These are phyloP conservation scores for Ilyonectria robusta DNA, from an alignment of 2,329 filamentous ascomycete species.

Conservation along the genomic window DNA sequence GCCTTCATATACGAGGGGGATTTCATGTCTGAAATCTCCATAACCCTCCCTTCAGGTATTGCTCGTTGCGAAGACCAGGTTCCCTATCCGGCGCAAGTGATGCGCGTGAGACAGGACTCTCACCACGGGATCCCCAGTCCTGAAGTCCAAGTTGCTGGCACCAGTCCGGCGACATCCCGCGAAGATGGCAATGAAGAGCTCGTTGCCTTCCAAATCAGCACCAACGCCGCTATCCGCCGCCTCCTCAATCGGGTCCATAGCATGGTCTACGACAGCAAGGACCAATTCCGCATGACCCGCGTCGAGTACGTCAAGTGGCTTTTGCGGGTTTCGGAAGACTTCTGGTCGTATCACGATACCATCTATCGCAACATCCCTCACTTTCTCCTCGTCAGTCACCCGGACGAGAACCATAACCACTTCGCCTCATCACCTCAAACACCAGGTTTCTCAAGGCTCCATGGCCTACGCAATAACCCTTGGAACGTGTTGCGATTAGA, in stretches of 20 bases:
- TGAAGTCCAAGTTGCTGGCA: not conserved
- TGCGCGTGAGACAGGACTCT: not conserved
- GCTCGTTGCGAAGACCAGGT: constrained; percentile 47
- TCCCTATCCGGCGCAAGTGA: constrained; percentile 22
- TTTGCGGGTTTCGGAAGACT: too few relatives aligned
- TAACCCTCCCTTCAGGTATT: constrained; percentile 48
- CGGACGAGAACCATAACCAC: too few relatives aligned
- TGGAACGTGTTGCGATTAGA: too few relatives aligned
- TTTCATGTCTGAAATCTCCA: constrained; percentile 49
- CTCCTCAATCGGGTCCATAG: constrained; percentile 51
- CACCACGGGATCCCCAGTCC: not conserved
- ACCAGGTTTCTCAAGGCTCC: too few relatives aligned
- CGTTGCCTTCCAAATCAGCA: constrained; percentile 50
- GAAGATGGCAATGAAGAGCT: constrained; percentile 39
- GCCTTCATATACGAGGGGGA: constrained; percentile 50
- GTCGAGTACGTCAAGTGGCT: too few relatives aligned
- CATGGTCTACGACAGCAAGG: constrained; percentile 48
- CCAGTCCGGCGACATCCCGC: not conserved
- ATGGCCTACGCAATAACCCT: too few relatives aligned
- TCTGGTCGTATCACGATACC: too few relatives aligned
- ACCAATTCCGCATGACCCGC: constrained; percentile 22
- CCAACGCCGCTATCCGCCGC: constrained; percentile 49
- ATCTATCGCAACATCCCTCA: too few relatives aligned
- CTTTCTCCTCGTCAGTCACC: too few relatives aligned
- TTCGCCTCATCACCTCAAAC: too few relatives aligned